Percentiles rank a stretch among this genome's conserved stretches.
Conservation (phyloP, 2,329 filamentous ascomycete species). For the Exophiala sp. region DNA sequence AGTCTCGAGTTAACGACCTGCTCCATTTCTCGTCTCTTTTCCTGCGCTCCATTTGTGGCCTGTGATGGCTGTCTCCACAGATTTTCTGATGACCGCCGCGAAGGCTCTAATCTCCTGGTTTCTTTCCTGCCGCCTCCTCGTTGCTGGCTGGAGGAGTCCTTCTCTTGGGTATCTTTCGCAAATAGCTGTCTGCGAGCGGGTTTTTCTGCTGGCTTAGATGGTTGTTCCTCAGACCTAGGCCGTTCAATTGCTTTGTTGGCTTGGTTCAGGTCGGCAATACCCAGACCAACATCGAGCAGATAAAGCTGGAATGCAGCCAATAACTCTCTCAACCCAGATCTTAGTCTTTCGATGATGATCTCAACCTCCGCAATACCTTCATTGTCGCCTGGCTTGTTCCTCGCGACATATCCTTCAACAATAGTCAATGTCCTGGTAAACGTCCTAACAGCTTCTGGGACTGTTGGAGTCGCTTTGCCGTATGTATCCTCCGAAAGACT, state of each 20-base stretch:
- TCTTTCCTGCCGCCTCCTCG: background rate
- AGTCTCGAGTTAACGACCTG: conserved; percentile 13
- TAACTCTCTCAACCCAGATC: conserved; percentile 62
- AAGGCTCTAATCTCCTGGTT: background rate
- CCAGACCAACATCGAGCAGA: conserved; percentile 66
- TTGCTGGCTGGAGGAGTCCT: background rate
- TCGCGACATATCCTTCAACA: conserved; percentile 65
- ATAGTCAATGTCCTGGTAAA: conserved; percentile 67
- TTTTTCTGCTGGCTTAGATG: conserved; percentile 3
- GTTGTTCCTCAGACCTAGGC: conserved; percentile 7
- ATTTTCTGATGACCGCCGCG: conserved; percentile 1
- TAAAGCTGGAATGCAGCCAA: conserved; percentile 72
- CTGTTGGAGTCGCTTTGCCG: conserved; percentile 80
- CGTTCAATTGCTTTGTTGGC: conserved; percentile 61
- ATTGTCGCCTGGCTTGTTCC: conserved; percentile 49
- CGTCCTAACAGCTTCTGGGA: conserved; percentile 69
- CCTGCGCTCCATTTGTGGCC: conserved; percentile 2
- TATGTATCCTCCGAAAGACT: conserved; percentile 78
- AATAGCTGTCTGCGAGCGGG: conserved; percentile 9
- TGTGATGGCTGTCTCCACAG: background rate
- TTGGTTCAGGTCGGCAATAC: conserved; percentile 65
- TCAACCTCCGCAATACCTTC: conserved; percentile 60
- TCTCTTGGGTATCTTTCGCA: conserved; percentile 4
- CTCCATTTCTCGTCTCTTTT: conserved; percentile 23
- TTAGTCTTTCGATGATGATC: conserved; percentile 62